Evolutionary conservation across 2,329 filamentous ascomycete genomes (phyloP), one percentile per base, ranked within the genome.

Genomic region (Beauveria scarabaeidicola): DNA sequence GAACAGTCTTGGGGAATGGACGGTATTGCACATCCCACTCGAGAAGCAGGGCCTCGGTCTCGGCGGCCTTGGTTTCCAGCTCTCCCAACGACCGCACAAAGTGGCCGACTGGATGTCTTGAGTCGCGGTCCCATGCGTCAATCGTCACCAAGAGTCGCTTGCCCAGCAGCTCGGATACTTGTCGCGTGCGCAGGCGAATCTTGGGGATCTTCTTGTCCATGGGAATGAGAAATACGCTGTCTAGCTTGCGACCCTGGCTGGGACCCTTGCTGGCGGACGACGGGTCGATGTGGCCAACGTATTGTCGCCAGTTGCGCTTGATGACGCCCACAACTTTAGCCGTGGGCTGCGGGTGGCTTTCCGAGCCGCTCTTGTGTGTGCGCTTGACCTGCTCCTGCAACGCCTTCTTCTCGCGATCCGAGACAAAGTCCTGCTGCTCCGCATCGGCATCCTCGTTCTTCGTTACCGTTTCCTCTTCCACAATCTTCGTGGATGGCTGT

Each of bases 201-300:
- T 97, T 99, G 2, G 94, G 94, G 23, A 99, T 89, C 68, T 91
- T 88, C 78, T 96, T 97, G 74, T 99, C 93, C 93, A 99, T 97
- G 4, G 94, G 92, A 52, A 97, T 86, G 19, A 99, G 81, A 74
- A 99, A 99, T 15, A 99, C 91, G 17, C 85, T 95, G 70, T 97
- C 91, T 70, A 95, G 91, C 67, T 89, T 89, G 61, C 91, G 84
- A 32, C 90, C 91, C 66, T 91, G 87, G 62, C 85, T 87, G 2
- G 83, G 83, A 3, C 85, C 83, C 57, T 86, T 84, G 67, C 87
- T 87, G 52, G 91, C 87, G 2, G 92, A 95, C 11, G 89, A 90
- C 54, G 88, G 86, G 70, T 99, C 94, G 60, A 99, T 88, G 69
- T 97, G 92, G 2, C 94, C 94, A 63, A 99, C 94, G 67, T 97